A percentile compares a stretch with the other conserved stretches of the same genome.
These are phyloP conservation scores for Mycena metata DNA, from an alignment of 768 basidiomycete species.

Conservation along the genomic window DNA sequence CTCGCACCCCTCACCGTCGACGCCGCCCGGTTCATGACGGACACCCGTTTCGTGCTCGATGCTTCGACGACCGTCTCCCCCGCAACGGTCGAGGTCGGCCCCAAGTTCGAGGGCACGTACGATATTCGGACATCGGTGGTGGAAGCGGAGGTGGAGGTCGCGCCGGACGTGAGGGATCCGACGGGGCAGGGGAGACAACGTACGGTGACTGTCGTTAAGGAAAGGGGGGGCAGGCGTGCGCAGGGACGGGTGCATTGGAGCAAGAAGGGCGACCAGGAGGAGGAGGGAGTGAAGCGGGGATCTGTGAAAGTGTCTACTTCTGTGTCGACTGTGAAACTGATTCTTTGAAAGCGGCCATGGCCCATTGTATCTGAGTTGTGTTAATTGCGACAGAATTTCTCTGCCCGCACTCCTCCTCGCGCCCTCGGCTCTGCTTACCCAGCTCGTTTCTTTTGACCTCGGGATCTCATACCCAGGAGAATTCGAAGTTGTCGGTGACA, in stretches of 20 bases:
- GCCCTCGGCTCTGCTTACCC: too few relatives aligned
- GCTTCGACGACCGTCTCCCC: slow-evolving; percentile 20
- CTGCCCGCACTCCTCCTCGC: too few relatives aligned
- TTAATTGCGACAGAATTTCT: too few relatives aligned
- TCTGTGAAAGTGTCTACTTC: slow-evolving; percentile 14
- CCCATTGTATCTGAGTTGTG: too few relatives aligned
- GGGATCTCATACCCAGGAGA: too few relatives aligned
- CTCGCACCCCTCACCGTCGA: slow-evolving; percentile 4
- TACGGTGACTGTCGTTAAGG: slow-evolving; percentile 13
- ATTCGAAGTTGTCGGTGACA: too few relatives aligned
- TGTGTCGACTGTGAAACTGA: slow-evolving; percentile 4
- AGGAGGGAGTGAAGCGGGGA: slow-evolving; percentile 6
- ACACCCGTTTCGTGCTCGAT: slow-evolving; percentile 23
- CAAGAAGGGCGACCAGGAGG: neutral
- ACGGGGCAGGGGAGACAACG: slow-evolving; percentile 4
- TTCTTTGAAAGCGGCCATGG: neutral
- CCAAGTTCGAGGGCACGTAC: slow-evolving; percentile 26
- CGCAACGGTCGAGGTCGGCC: neutral
- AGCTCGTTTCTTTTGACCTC: too few relatives aligned
- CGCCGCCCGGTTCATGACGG: neutral
- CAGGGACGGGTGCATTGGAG: slow-evolving; percentile 21
- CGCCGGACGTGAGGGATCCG: neutral
- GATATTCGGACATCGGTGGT: slow-evolving; percentile 24
- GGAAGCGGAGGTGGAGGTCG: neutral
- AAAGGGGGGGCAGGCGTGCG: neutral